Evolutionary conservation across 2,329 filamentous ascomycete species (phyloP).

Genomic region (Phialophora verrucosa): DNA sequence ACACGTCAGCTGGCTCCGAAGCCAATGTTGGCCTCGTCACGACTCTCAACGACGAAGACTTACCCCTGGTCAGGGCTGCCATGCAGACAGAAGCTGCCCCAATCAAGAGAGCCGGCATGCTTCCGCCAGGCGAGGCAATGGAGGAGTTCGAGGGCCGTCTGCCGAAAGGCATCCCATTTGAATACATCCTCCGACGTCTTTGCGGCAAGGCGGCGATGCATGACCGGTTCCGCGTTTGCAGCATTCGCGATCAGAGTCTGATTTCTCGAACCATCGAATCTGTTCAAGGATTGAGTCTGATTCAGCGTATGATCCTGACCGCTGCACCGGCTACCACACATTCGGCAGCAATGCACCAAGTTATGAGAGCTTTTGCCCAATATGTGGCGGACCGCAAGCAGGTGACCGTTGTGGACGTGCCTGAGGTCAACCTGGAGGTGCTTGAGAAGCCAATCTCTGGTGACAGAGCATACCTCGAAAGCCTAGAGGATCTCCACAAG

Average conservation of each 20-base stretch:
- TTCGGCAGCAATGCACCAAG: constrained; percentile 41
- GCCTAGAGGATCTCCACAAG: constrained; percentile 80
- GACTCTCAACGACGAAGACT: constrained; percentile 73
- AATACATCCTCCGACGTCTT: constrained; percentile 78
- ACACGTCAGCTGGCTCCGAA: constrained; percentile 21
- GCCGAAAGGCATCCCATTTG: constrained; percentile 78
- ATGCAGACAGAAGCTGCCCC: constrained; percentile 69
- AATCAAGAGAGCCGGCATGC: constrained; percentile 73
- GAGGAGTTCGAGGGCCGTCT: constrained; percentile 83
- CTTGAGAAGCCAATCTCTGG: constrained; percentile 64
- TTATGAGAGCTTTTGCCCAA: constrained; percentile 69
- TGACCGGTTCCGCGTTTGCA: constrained; percentile 72
- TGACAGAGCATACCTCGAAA: constrained; percentile 64
- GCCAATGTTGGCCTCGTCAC: constrained; percentile 74
- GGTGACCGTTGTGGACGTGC: constrained; percentile 74
- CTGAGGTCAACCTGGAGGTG: constrained; percentile 71
- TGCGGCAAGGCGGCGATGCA: constrained; percentile 70
- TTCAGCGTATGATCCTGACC: constrained; percentile 77
- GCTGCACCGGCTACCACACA: constrained; percentile 62
- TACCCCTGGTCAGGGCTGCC: constrained; percentile 64
- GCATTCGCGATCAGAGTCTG: constrained; percentile 65
- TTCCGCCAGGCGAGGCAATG: constrained; percentile 72
- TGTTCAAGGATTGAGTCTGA: constrained; percentile 68
- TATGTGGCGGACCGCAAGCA: constrained; percentile 71
- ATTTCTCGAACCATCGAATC: constrained; percentile 77